Conservation (phyloP, 352 stramenopile genomes). For the Phytophthora litchii region DNA sequence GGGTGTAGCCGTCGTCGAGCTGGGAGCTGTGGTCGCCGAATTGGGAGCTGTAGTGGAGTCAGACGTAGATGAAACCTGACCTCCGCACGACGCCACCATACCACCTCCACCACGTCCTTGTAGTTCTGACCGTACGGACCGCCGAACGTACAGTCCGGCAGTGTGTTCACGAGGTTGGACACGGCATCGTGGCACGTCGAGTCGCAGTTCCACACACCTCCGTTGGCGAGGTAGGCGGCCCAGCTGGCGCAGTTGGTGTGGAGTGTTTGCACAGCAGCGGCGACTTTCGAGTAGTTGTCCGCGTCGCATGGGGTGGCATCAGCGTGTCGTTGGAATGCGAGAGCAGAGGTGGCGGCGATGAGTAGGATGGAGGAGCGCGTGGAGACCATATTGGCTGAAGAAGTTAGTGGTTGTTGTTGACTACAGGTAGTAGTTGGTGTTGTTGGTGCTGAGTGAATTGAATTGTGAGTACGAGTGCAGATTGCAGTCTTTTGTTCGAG, state of each 20-base stretch:
- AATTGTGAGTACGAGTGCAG: background rate
- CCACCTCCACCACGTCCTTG: constrained; percentile 9
- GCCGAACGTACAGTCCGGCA: constrained; percentile 16
- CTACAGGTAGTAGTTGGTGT: constrained; percentile 5
- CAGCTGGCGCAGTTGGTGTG: constrained; percentile 15
- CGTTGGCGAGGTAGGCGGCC: constrained; percentile 16
- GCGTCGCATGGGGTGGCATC: background rate
- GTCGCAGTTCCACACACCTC: constrained; percentile 19
- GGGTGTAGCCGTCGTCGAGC: constrained; percentile 1
- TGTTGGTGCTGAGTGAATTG: background rate
- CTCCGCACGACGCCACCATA: constrained; percentile 1
- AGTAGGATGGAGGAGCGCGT: constrained; percentile 1
- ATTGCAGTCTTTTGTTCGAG: background rate
- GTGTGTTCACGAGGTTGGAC: constrained; percentile 10
- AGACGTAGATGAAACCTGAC: background rate
- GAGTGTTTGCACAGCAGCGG: constrained; percentile 9
- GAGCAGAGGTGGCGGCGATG: background rate
- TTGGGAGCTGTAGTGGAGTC: background rate
- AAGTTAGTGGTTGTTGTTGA: background rate
- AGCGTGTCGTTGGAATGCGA: background rate
- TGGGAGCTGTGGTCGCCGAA: background rate
- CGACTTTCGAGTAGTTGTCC: constrained; percentile 4
- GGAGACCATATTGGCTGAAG: constrained; percentile 3
- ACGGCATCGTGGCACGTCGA: constrained; percentile 16
- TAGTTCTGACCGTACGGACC: constrained; percentile 23